Evolutionary conservation across 2,329 filamentous ascomycete species (phyloP).

Genomic region (Alternaria panax): DNA sequence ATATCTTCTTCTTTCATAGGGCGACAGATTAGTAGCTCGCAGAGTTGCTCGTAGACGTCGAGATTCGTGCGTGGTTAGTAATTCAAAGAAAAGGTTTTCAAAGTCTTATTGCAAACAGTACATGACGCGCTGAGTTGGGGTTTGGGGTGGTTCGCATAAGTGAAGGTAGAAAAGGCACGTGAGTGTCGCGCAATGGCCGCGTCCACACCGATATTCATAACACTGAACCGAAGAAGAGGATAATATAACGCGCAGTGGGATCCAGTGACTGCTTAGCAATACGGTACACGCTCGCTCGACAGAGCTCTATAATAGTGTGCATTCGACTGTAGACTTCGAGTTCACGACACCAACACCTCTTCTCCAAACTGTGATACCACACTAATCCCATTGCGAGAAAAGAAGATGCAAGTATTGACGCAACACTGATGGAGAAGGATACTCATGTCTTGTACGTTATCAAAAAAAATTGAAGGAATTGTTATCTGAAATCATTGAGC

Average conservation of each 20-base stretch:
- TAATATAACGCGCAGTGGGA: background rate
- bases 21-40: background rate
- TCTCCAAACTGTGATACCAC: background rate
- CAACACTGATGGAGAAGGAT: background rate
- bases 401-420: background rate
- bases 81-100: background rate
- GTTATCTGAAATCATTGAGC: background rate
- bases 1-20: slow-evolving; percentile 20
- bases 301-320: background rate
- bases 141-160: background rate
- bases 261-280: background rate
- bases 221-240: background rate
- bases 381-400: background rate
- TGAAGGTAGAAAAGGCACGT: background rate
- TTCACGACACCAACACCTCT: background rate
- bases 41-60: no score
- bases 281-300: background rate
- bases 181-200: background rate
- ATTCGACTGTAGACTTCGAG: background rate
- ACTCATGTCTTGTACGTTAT: background rate
- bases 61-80: background rate
- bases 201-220: background rate
- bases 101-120: background rate
- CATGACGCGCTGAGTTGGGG: background rate
- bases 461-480: background rate